Evolutionary conservation across 768 basidiomycete species (phyloP), one percentile per base, ranked within the genome.

Genomic region (Suillus plorans): DNA sequence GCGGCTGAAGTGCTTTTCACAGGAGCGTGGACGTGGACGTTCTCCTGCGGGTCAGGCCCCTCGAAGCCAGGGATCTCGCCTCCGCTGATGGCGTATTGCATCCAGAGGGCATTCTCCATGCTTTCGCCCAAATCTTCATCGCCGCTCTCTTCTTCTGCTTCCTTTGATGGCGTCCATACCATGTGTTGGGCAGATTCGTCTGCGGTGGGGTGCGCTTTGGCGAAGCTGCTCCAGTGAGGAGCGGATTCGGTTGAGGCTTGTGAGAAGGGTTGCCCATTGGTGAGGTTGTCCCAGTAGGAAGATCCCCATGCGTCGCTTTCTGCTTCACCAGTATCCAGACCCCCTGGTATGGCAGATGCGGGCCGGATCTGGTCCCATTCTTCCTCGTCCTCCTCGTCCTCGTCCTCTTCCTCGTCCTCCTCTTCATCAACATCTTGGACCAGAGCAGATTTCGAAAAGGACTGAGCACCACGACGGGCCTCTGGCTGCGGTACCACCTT

Each of bases 41-140:
- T 39, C 53, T 60, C 62, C 16, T 62, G 66, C 0, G 69, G 56
- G 22, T 61, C 65, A 44, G 63, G 62, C 2, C 60, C 52, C 52
- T 64, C 64, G 50, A 68, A 28, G 12, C 65, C 37, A 12, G 74
- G 66, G 16, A 68, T 55, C 25, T 73, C 70, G 0, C 64, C 70
- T 41, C 74, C 74, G 31, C 67, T 69, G 64, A 77, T 69, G 5
- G 75, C 75, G 8, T 69, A 74, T 25, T 76, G 72, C 71, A 76
- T 67, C 75, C 75, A 76, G 57, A 77, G 42, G 34, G 63, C 66
- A 20, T 64, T 63, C 39, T 50, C 74, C 62, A 76, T 55, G 1
- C 52, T 61, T 2, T 67, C 73, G 14, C 60, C 74, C 12, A 57
- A 34, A 41, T 52, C 67, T 0, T 65, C 76, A 1, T 74, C 76